Conservation (phyloP, 2,329 filamentous ascomycete species). For the Nemania sp. region DNA sequence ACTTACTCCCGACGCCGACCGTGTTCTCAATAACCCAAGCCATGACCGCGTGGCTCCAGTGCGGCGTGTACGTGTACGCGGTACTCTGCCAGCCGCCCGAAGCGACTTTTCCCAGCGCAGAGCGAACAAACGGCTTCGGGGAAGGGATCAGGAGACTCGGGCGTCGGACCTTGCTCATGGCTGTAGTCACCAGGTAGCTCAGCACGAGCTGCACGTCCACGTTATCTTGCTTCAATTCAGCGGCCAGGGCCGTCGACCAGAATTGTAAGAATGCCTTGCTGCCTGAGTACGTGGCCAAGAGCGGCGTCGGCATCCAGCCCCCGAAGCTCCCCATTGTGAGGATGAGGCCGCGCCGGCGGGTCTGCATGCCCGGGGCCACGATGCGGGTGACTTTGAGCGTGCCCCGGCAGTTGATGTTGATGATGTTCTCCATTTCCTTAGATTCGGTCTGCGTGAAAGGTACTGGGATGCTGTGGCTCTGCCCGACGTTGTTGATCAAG, state of each 20-base stretch:
- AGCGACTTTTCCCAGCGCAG: constrained; percentile 80
- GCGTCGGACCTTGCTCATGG: constrained; percentile 94
- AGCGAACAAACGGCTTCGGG: constrained; percentile 78
- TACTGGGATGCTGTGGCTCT: constrained; percentile 90
- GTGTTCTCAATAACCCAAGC: constrained; percentile 75
- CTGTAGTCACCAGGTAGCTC: constrained; percentile 89
- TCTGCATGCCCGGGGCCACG: constrained; percentile 80
- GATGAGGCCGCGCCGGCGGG: constrained; percentile 83
- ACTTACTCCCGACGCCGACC: constrained; percentile 51
- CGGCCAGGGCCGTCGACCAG: constrained; percentile 85
- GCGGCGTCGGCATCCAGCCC: constrained; percentile 87
- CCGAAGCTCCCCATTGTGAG: constrained; percentile 98
- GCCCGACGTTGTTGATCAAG: constrained; percentile 94
- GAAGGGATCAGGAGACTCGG: constrained; percentile 77
- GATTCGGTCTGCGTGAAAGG: constrained; percentile 79
- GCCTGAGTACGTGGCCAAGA: constrained; percentile 93
- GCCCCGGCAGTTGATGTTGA: constrained; percentile 92
- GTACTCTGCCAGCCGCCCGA: constrained; percentile 77
- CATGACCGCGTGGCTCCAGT: constrained; percentile 89
- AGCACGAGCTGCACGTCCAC: constrained; percentile 91
- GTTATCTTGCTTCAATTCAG: constrained; percentile 78
- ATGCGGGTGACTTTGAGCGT: constrained; percentile 88
- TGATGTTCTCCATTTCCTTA: constrained; percentile 83
- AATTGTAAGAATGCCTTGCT: constrained; percentile 98
- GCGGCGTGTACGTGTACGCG: constrained; percentile 85